Evolutionary conservation across 148 eudicot species (phyloP).

Genomic region (Oxyria digyna): DNA sequence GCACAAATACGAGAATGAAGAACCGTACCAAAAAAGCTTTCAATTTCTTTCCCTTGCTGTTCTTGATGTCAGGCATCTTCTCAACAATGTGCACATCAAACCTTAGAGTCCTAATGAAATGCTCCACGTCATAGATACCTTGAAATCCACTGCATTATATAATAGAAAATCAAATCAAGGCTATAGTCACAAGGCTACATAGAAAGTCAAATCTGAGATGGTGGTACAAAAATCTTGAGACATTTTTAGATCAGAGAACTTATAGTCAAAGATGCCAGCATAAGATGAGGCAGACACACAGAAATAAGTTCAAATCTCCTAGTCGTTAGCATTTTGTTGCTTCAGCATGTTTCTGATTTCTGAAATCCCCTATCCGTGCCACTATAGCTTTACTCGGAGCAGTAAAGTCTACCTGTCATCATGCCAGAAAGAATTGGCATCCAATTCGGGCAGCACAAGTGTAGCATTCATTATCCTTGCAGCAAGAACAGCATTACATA

Average conservation of each 20-base stretch:
- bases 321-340: background rate
- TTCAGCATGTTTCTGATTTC: background rate
- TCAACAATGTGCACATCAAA: slow-evolving; percentile 68
- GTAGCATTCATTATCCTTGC: slow-evolving; percentile 99
- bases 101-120: slow-evolving; percentile 67
- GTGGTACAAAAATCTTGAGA: background rate
- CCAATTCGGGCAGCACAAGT: slow-evolving; percentile 86
- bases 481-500: slow-evolving; percentile 98
- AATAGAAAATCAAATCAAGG: background rate
- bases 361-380: background rate
- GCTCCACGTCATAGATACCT: slow-evolving; percentile 91
- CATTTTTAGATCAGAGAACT: background rate
- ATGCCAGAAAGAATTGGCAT: slow-evolving; percentile 91
- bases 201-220: background rate
- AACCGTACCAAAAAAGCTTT: slow-evolving; percentile 59
- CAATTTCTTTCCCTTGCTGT: slow-evolving; percentile 70
- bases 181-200: background rate
- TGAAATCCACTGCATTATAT: slow-evolving; percentile 58
- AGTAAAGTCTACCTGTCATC: slow-evolving; percentile 56
- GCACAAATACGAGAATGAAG: background rate
- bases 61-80: slow-evolving; percentile 48
- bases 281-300: background rate
- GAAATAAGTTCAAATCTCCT: background rate
- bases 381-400: background rate
- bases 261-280: background rate